Evolutionary conservation across 345 rosid species (phyloP).

Genomic region (Trapa incisa): DNA sequence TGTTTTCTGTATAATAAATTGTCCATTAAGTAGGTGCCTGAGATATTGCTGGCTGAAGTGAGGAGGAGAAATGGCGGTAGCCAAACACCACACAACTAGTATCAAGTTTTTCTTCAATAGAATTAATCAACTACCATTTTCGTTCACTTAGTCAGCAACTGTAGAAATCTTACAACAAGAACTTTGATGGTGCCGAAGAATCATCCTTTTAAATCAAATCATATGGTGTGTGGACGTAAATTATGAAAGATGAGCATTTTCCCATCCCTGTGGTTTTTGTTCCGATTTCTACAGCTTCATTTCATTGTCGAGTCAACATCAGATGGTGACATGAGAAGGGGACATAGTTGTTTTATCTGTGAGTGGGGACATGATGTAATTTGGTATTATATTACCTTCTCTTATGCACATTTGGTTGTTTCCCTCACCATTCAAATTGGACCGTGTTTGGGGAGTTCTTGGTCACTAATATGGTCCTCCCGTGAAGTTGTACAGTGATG

Average conservation of each 20-base stretch:
- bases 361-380: background rate
- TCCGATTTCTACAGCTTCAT: background rate
- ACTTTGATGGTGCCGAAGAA: background rate
- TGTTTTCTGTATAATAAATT: background rate
- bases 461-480: constrained; percentile 6
- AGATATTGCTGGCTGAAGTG: too few relatives aligned
- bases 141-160: background rate
- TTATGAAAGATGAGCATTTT: background rate
- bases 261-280: background rate
- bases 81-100: too few relatives aligned
- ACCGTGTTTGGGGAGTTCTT: background rate
- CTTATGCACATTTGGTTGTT: background rate
- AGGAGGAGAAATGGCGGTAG: too few relatives aligned
- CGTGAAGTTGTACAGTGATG: constrained; percentile 11
- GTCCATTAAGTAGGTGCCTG: background rate
- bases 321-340: background rate
- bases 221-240: background rate
- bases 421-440: background rate
- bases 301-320: background rate
- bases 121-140: background rate
- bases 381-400: constrained; percentile 4
- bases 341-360: background rate
- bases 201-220: background rate
- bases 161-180: background rate
- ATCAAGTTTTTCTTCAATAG: too few relatives aligned